Evolutionary conservation across 495 filamentous ascomycete species (phyloP), one percentile per base, ranked within the genome.

Genomic region (Pseudevernia furfuracea): DNA sequence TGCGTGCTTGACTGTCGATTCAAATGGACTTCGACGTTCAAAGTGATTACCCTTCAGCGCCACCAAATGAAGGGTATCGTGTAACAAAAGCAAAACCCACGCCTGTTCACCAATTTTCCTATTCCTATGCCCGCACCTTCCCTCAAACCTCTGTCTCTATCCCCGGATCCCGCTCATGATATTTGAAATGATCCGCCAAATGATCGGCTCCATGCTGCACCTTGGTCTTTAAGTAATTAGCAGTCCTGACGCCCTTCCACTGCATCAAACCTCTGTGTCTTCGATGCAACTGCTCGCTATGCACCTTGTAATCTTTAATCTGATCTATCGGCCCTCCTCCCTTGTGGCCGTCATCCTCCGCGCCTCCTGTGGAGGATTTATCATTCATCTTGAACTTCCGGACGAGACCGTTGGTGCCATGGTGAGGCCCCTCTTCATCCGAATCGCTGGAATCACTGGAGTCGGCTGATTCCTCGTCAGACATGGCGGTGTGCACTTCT

Each of bases 261-360:
- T 80, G 78, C 78, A 80, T 79, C 28, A 78, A 17, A 4, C 78
- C 78, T 46, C 76, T 65, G 68, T 81, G 72, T 61, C 68, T 67
- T 53, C 78, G 63, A 66, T 80, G 75, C 63, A 79, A 58, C 58
- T 77, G 72, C 65, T 76, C 71, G 36, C 66, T 65, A 69, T 80
- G 69, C 37, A 71, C 65, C 58, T 74, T 78, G 58, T 79, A 80
- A 19, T 79, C 75, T 59, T 70, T 72, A 37, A 76, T 64, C 61
- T 72, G 65, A 36, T 77, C 73, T 8, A 79, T 49, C 19, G 73
- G 69, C 4, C 70, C 67, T 30, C 68, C 66, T 17, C 66, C 67
- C 36, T 56, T 62, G 44, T 71, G 56, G 19, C 62, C 52, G 0
- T 68, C 49, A 59, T 66, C 48, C 30, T 56, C 60, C 10, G 39